Evolutionary conservation across 352 stramenopile genomes (phyloP), one percentile per base, ranked within the genome.

Genomic region (Pythium myriotylum): DNA sequence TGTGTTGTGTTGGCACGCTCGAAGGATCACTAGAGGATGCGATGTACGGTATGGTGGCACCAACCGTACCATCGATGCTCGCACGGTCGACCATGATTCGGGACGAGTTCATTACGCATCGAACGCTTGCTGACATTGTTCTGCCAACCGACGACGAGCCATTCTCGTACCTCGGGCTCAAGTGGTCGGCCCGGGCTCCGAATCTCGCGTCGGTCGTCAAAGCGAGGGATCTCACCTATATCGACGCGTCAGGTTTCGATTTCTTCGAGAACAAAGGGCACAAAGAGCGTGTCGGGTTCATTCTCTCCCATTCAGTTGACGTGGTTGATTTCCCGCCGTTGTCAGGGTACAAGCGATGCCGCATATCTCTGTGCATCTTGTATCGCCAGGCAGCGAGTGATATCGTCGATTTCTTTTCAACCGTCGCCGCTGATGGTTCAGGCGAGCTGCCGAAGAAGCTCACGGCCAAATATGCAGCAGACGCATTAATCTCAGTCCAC

Each of bases 21-120:
- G 52, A 68, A 29, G 79, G 79, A 3, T 77, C 73, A 23, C 69
- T 90, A 8, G 79, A 86, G 60, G 78, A 90, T 60, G 71, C 80
- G 43, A 83, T 88, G 62, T 88, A 84, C 54, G 78, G 78, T 12
- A 75, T 67, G 7, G 62, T 81, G 48, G 70, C 75, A 32, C 53
- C 56, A 62, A 13, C 76, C 45, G 33, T 46, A 60, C 17, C 55
- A 49, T 16, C 64, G 1, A 60, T 84, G 47, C 77, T 80, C 45
- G 70, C 80, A 32, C 77, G 77, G 24, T 59, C 62, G 17, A 32
- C 48, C 7, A 40, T 54, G 29, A 52, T 78, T 14, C 54, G 65
- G 2, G 67, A 74, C 48, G 57, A 62, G n/a, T 48, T 70, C 20
- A 17, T 48, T 29, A 51, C 63, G 32, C 16, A 55, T 56, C 58